A percentile compares a stretch with the other conserved stretches of the same genome.
Evolutionary conservation across 2,329 filamentous ascomycete species (phyloP).

Genomic region (Nigrograna mackinnonii): DNA sequence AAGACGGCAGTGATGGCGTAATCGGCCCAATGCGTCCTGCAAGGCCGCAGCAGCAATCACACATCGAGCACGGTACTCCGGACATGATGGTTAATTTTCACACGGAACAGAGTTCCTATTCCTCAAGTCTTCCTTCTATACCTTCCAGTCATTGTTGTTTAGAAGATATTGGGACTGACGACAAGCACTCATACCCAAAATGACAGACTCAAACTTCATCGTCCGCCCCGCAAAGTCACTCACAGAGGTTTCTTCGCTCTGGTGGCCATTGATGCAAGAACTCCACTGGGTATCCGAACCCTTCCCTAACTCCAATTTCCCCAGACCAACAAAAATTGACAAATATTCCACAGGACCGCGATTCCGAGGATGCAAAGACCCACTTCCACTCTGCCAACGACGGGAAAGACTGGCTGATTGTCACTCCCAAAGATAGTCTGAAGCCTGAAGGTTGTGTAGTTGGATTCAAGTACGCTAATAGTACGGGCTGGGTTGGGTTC

Average conservation of each 20-base stretch:
- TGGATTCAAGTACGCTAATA: conserved; percentile 36
- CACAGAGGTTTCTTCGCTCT: conserved; percentile 27
- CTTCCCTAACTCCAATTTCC: neutral
- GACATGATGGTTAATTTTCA: too few relatives aligned
- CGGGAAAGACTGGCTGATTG: conserved; percentile 32
- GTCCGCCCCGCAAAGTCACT: conserved; percentile 22
- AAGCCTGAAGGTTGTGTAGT: conserved; percentile 36
- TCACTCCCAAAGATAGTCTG: conserved; percentile 21
- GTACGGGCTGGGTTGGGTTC: conserved; percentile 43
- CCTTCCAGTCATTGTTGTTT: too few relatives aligned
- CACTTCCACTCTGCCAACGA: conserved; percentile 31
- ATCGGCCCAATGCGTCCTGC: too few relatives aligned
- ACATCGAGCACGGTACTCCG: too few relatives aligned
- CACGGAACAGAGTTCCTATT: too few relatives aligned
- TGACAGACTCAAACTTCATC: conserved; percentile 10
- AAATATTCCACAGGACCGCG: conserved; percentile 31
- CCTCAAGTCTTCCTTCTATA: too few relatives aligned
- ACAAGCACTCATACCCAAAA: too few relatives aligned
- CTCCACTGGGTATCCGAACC: conserved; percentile 39
- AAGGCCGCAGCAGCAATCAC: too few relatives aligned
- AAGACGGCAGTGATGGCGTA: too few relatives aligned
- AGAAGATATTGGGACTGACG: too few relatives aligned
- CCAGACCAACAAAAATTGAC: neutral
- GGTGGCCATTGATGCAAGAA: conserved; percentile 39
- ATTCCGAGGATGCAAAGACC: conserved; percentile 30